phyloP scores from a whole-genome alignment of 1,139 yeast genomes.

The Geotrichum australiense region DNA sequence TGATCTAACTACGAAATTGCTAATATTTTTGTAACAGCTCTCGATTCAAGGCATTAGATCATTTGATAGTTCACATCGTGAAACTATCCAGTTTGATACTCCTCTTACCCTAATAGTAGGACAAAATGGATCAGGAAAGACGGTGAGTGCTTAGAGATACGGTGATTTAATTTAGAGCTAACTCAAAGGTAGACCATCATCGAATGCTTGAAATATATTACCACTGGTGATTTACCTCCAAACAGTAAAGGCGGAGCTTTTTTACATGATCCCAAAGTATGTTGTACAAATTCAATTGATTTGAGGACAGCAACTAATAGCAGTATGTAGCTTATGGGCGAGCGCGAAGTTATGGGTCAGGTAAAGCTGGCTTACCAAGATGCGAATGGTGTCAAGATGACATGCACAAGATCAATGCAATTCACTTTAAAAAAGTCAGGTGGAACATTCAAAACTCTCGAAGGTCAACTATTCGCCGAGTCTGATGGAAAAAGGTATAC shows the following conservation, averaged over 20 bases:
- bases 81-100: constrained; percentile 80
- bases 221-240: constrained; percentile 95
- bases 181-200: constrained; percentile 54
- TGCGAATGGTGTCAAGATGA: constrained; percentile 70
- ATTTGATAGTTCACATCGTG: constrained; percentile 74
- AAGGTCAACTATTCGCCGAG: constrained; percentile 73
- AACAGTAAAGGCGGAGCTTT: constrained; percentile 96
- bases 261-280: constrained; percentile 81
- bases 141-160: constrained; percentile 34
- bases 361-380: constrained; percentile 80
- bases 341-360: constrained; percentile 77
- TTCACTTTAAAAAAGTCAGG: constrained; percentile 54
- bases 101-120: constrained; percentile 95
- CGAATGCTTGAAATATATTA: constrained; percentile 87
- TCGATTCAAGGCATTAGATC: constrained; percentile 89
- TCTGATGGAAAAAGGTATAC: constrained; percentile 63
- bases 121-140: constrained; percentile 96
- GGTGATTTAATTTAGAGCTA: neutral
- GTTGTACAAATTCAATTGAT: neutral
- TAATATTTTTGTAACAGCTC: constrained; percentile 37
- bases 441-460: constrained; percentile 79
- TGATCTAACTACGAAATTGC: too few relatives aligned
- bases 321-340: constrained; percentile 38
- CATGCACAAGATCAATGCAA: constrained; percentile 80
- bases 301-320: neutral